A percentile compares a stretch with the other conserved stretches of the same genome.
Evolutionary conservation across 2,329 filamentous ascomycete species (phyloP).

Genomic region (Cladosporium austrohemisphaericum): DNA sequence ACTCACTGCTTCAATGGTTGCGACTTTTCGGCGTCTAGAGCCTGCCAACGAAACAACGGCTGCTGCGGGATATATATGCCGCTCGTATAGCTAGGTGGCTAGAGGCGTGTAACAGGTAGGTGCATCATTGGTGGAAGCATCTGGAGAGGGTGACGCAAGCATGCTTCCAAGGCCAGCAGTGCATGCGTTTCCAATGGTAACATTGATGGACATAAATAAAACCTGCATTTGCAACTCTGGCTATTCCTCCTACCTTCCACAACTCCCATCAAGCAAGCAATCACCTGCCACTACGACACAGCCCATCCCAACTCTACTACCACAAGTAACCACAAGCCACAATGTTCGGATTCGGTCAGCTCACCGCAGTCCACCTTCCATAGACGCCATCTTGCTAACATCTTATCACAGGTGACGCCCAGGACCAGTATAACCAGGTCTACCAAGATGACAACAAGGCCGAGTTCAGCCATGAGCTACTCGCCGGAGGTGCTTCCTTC

Average conservation of each 20-base stretch:
- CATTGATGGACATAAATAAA: constrained; percentile 11
- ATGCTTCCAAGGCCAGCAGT: neutral
- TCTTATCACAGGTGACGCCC: constrained; percentile 45
- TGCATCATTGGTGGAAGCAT: constrained; percentile 3
- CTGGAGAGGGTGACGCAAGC: constrained; percentile 13
- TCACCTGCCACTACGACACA: constrained; percentile 2
- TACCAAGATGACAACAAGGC: constrained; percentile 54
- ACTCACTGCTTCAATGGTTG: too few species aligned
- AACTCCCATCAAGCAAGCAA: neutral
- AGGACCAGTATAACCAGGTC: constrained; percentile 53
- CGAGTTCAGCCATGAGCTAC: constrained; percentile 66
- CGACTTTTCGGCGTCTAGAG: too few species aligned
- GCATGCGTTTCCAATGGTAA: constrained; percentile 7
- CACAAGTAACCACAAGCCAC: constrained; percentile 23
- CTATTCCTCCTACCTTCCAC: neutral
- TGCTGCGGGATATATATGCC: constrained; percentile 5
- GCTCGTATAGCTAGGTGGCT: neutral
- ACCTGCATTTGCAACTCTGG: neutral
- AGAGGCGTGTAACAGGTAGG: neutral
- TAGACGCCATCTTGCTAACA: too few species aligned
- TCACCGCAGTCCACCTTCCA: too few species aligned
- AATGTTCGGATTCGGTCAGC: constrained; percentile 47
- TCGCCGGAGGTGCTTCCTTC: constrained; percentile 74
- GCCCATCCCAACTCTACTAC: neutral
- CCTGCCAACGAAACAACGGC: too few species aligned